Evolutionary conservation across 768 basidiomycete genomes (phyloP), one percentile per base, ranked within the genome.

Genomic region (Mycena vulgaris): DNA sequence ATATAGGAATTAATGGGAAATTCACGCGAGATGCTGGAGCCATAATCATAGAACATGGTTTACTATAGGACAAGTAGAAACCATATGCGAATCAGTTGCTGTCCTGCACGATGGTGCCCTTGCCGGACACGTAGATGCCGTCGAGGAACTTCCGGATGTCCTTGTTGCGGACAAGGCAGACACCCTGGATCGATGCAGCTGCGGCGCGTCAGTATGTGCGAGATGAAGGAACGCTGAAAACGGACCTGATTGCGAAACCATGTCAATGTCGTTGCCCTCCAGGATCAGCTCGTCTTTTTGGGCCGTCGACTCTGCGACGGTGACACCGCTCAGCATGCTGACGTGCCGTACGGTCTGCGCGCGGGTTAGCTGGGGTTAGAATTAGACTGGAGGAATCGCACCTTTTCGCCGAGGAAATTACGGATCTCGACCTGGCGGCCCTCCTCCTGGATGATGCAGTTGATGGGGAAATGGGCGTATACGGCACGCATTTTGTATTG

Each of bases 391-490:
- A 56, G 58, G 19, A 13, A 4, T 77, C 84, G 6, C 65, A 95
- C 95, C 89, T 96, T 96, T 86, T 96, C 95, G 72, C 96, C 95
- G 79, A 97, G 85, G 85, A 97, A 97, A 84, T 97, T 97, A 73
- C 96, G 93, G 82, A 98, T 97, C 81, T 97, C 96, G 53, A 97
- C 83, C 55, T 89, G 82, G 42, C 78, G 80, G 61, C 94, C 95
- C 68, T 81, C 81, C 10, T 94, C 90, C 80, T 94, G 92, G 77
- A 97, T 95, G 81, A 98, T 97, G 81, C 93, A 93, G 88, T 99
- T 99, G 89, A 99, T 98, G 70, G 98, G 98, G 88, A 99, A 99
- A 88, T 99, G 98, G 76, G 98, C 98, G 80, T 99, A 99, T 60
- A 99, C 98, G 30, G 96, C 89, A 76, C 97, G 95, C 97, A 99